Percentiles rank a stretch among this genome's conserved stretches.
Conservation (phyloP, 2,329 filamentous ascomycete species). For the Pyrenochaeta sp. region DNA sequence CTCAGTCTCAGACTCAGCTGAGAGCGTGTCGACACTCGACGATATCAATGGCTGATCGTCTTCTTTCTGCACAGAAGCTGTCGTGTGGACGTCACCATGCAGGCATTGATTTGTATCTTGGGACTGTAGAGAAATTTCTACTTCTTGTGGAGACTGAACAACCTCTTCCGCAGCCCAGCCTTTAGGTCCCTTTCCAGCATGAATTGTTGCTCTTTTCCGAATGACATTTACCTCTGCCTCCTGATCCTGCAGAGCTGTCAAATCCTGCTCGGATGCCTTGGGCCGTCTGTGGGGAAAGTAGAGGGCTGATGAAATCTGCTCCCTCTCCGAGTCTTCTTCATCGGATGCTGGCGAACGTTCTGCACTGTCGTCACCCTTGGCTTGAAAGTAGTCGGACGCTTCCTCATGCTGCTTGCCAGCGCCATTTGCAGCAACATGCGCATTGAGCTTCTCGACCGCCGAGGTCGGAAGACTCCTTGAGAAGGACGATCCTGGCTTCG, state of each 20-base stretch:
- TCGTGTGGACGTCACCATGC: constrained; percentile 64
- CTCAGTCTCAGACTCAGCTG: constrained; percentile 54
- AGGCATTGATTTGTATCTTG: constrained; percentile 68
- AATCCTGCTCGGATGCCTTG: constrained; percentile 49
- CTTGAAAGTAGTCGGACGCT: constrained; percentile 41
- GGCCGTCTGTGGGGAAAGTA: constrained; percentile 79
- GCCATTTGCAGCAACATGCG: constrained; percentile 22
- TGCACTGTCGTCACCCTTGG: constrained; percentile 22
- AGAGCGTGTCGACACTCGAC: constrained; percentile 33
- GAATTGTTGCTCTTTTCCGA: constrained; percentile 36
- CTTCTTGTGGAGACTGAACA: constrained; percentile 57
- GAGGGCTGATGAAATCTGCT: constrained; percentile 86
- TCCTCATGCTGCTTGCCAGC: constrained; percentile 30
- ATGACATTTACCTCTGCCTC: constrained; percentile 35
- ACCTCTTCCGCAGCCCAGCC: constrained; percentile 39
- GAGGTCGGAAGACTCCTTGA: constrained; percentile 60
- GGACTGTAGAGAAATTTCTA: constrained; percentile 70
- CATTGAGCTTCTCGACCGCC: constrained; percentile 45
- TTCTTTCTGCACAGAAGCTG: constrained; percentile 50
- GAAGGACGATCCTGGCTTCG: constrained; percentile 56
- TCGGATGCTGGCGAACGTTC: constrained; percentile 50
- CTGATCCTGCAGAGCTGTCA: constrained; percentile 30
- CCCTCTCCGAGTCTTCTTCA: constrained; percentile 73
- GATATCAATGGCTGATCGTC: constrained; percentile 49
- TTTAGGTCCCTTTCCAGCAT: constrained; percentile 37